A percentile compares a stretch with the other conserved stretches of the same genome.
Evolutionary conservation across 768 basidiomycete species (phyloP).

Genomic region (Hericium coralloides): DNA sequence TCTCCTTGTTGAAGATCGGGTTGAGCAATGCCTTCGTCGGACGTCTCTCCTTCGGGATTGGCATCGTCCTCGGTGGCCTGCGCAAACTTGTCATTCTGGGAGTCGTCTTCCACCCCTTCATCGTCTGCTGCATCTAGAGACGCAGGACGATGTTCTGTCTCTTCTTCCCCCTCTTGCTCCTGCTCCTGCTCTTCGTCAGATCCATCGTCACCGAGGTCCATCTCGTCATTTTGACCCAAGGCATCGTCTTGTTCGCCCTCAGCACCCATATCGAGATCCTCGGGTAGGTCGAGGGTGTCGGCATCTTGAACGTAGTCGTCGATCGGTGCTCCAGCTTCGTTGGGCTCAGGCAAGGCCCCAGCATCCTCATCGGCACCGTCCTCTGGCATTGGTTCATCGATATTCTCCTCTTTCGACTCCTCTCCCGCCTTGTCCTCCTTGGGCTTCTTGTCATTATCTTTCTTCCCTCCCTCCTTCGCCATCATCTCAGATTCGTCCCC

Average conservation of each 20-base stretch:
- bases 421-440: constrained; percentile 18
- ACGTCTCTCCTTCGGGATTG: constrained; percentile 29
- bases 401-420: constrained; percentile 19
- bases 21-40: constrained; percentile 21
- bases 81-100: constrained; percentile 3
- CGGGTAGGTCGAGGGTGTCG: constrained; percentile 82
- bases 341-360: constrained; percentile 27
- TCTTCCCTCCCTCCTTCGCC: constrained; percentile 60
- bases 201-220: constrained; percentile 17
- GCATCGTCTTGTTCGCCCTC: constrained; percentile 14
- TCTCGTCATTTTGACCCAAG: constrained; percentile 20
- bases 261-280: constrained; percentile 58
- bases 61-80: constrained; percentile 31
- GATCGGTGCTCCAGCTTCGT: constrained; percentile 54
- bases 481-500: constrained; percentile 55
- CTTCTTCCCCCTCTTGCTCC: constrained; percentile 13
- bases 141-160: background rate
- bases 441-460: constrained; percentile 24
- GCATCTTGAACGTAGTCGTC: constrained; percentile 74
- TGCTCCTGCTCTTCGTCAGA: constrained; percentile 12
- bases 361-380: constrained; percentile 29
- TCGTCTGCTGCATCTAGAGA: background rate
- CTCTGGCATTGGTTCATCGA: constrained; percentile 23
- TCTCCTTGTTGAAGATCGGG: constrained; percentile 29
- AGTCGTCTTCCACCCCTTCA: background rate